Evolutionary conservation across 495 filamentous ascomycete genomes (phyloP), one percentile per base, ranked within the genome.

Genomic region (Hyaloscypha hepaticicola): DNA sequence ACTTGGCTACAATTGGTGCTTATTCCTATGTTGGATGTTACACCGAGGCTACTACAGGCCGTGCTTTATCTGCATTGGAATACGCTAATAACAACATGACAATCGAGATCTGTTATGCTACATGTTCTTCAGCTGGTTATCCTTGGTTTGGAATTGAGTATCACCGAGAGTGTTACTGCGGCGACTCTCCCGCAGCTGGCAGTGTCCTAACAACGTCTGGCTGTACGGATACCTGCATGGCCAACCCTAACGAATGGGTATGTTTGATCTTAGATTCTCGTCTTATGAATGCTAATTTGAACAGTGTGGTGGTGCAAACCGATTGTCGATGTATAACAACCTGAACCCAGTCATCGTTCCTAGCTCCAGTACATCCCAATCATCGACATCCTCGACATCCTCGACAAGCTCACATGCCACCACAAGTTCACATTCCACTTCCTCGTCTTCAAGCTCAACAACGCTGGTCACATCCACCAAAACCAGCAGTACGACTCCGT

Each of bases 201-300:
- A 26, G 29, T n/a, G 49, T 60, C 12, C 64, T 73, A 14, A 24
- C 74, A 0, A 72, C 64, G 16, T 76, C 78, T 33, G 85, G 87
- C 58, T 89, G 87, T 73, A 79, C n/a, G 87, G 85, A 41, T 80
- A 87, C 66, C 56, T 74, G 0, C 75, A 70, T 0, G 69, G 80
- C 49, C 79, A 83, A 59, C 89, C 86, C 65, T 87, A 87, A 65
- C 83, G 79, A 59, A 78, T 78, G 53, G 72, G 57, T 33, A 33
- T 7, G 31, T 33, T 12, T 33, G n/a, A 33, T 33, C 31, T 33
- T 33, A 33, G 6, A 12, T 33, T 6, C 12, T 3, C 31, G 31
- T 33, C n/a, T n/a, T n/a, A n/a, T 33, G 7, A 0, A 1, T 6
- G 31, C 31, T 33, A 33, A 33, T 33, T 33, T n/a, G 31, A 12